A percentile compares a stretch with the other conserved stretches of the same genome.
Conservation (phyloP, 2,329 filamentous ascomycete species). For the Penicillium hordei region DNA sequence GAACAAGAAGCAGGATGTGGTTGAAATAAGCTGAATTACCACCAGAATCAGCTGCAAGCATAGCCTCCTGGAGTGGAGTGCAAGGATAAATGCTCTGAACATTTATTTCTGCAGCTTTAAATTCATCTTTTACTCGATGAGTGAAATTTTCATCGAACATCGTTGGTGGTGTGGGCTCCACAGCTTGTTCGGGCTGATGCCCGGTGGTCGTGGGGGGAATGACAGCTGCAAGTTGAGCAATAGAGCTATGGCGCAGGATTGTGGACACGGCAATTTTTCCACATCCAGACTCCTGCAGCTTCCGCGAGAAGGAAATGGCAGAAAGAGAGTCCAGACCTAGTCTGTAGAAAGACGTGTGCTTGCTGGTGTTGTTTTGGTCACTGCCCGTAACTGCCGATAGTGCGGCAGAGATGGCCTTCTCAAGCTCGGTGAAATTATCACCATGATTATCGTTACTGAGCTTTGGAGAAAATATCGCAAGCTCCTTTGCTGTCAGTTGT, state of each 20-base stretch:
- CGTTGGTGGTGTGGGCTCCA: background rate
- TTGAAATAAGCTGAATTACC: constrained; percentile 67
- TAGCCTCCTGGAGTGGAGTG: constrained; percentile 83
- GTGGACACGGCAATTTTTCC: constrained; percentile 63
- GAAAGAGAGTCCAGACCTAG: constrained; percentile 82
- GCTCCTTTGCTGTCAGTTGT: constrained; percentile 45
- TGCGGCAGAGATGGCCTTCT: constrained; percentile 56
- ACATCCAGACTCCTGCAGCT: constrained; percentile 51
- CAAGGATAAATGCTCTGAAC: constrained; percentile 70
- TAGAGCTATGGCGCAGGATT: constrained; percentile 66
- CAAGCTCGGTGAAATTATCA: constrained; percentile 54
- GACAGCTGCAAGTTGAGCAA: constrained; percentile 58
- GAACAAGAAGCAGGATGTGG: constrained; percentile 64
- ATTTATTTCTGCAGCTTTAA: constrained; percentile 32
- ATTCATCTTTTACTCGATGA: constrained; percentile 32
- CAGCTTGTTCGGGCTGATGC: background rate
- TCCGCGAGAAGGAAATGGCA: constrained; percentile 67
- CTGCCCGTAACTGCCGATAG: constrained; percentile 55
- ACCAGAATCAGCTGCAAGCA: constrained; percentile 64
- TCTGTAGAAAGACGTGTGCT: constrained; percentile 71
- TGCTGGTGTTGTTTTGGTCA: constrained; percentile 51
- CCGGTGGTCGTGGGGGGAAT: constrained; percentile 16
- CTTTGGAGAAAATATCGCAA: constrained; percentile 44
- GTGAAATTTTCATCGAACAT: constrained; percentile 31
- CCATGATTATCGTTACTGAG: constrained; percentile 30